Conservation (phyloP, 1,139 yeast species). For the Saccharomycopsis hybrid region DNA sequence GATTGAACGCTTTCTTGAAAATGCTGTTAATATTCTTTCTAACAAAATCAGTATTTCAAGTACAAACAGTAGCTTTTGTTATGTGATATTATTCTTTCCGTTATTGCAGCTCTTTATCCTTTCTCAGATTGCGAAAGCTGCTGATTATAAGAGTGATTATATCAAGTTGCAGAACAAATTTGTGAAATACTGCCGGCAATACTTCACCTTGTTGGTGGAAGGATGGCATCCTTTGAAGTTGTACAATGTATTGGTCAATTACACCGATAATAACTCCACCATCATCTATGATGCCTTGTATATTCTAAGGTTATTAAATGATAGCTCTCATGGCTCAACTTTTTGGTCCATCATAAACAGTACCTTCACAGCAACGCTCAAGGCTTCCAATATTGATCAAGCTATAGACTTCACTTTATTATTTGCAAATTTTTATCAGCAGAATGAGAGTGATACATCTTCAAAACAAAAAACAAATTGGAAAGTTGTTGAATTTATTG, state of each 20-base stretch:
- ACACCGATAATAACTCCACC: constrained; percentile 5
- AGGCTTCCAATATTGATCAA: neutral
- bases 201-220: constrained; percentile 5
- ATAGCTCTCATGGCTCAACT: neutral
- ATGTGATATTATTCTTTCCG: constrained; percentile 19
- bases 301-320: neutral
- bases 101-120: constrained; percentile 15
- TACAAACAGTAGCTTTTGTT: constrained; percentile 4
- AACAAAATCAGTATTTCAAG: neutral
- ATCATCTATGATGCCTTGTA: constrained; percentile 11
- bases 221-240: constrained; percentile 15
- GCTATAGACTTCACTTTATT: neutral
- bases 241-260: constrained; percentile 11
- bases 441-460: too few species aligned
- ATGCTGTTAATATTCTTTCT: constrained; percentile 8
- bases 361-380: neutral
- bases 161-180: constrained; percentile 1
- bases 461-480: constrained; percentile 2
- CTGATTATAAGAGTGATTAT: neutral
- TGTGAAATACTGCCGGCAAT: neutral
- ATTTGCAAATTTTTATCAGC: neutral
- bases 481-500: constrained; percentile 10
- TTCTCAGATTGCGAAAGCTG: neutral
- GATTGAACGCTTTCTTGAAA: constrained; percentile 13
- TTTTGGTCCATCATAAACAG: neutral